Evolutionary conservation across 2,329 filamentous ascomycete genomes (phyloP).

Genomic region (Alternaria ventricosa): DNA sequence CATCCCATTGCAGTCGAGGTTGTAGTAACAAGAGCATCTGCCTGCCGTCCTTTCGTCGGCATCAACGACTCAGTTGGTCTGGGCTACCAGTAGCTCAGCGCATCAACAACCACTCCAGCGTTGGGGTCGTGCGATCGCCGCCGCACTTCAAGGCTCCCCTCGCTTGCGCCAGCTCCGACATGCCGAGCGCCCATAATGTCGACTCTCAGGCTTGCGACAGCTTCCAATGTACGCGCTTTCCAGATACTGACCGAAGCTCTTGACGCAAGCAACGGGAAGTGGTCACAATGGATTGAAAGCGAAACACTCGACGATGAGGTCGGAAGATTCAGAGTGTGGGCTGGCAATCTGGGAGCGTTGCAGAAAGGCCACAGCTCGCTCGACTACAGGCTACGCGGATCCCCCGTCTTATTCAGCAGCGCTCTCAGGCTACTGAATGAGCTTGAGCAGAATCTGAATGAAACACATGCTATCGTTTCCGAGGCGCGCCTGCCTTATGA

Average conservation of each 20-base stretch:
- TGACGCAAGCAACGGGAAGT: slow-evolving; percentile 14
- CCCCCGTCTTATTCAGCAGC: slow-evolving; percentile 42
- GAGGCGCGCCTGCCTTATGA: slow-evolving; percentile 44
- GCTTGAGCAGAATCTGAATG: slow-evolving; percentile 38
- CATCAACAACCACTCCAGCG: background rate
- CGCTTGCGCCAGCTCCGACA: slow-evolving; percentile 10
- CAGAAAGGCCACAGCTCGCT: slow-evolving; percentile 47
- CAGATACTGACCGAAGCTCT: slow-evolving; percentile 32
- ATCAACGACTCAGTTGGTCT: background rate
- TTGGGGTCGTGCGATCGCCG: background rate
- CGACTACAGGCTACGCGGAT: slow-evolving; percentile 48
- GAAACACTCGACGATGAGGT: slow-evolving; percentile 46
- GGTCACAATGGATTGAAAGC: slow-evolving; percentile 26
- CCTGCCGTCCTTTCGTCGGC: background rate
- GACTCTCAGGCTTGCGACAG: slow-evolving; percentile 39
- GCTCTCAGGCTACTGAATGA: slow-evolving; percentile 43
- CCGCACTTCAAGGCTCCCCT: background rate
- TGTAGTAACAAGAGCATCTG: slow-evolving; percentile 4
- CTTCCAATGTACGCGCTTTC: slow-evolving; percentile 40
- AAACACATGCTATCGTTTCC: slow-evolving; percentile 36
- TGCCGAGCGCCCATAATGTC: slow-evolving; percentile 21
- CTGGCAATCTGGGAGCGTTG: slow-evolving; percentile 44
- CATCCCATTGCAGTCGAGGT: background rate
- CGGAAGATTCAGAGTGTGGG: slow-evolving; percentile 47
- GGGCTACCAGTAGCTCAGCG: background rate